A percentile compares a stretch with the other conserved stretches of the same genome.
phyloP scores from a whole-genome alignment of 2,329 filamentous ascomycete genomes.

The Hypoxylon sp. region DNA sequence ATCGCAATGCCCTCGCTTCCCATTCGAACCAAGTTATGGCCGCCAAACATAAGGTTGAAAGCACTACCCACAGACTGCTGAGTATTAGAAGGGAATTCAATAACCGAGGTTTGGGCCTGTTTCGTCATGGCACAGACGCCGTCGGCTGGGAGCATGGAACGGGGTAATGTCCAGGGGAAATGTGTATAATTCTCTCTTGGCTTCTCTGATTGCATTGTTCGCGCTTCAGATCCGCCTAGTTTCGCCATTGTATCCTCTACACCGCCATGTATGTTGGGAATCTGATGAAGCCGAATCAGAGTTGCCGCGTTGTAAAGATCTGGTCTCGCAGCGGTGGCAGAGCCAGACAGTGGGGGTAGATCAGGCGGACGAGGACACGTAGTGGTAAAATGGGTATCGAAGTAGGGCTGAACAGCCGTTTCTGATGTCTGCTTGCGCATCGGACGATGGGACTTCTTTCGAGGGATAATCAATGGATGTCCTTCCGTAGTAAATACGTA shows the following conservation, averaged over 20 bases:
- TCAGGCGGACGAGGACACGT: slow-evolving; percentile 77
- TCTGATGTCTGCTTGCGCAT: slow-evolving; percentile 48
- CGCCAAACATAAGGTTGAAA: slow-evolving; percentile 64
- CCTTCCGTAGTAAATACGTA: slow-evolving; percentile 98
- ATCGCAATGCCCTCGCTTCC: slow-evolving; percentile 64
- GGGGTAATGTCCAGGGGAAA: slow-evolving; percentile 94
- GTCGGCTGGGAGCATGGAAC: slow-evolving; percentile 79
- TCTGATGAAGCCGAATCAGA: slow-evolving; percentile 84
- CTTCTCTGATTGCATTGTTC: slow-evolving; percentile 35
- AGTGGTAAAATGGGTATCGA: slow-evolving; percentile 65
- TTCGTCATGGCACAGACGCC: slow-evolving; percentile 83
- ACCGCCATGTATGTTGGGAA: slow-evolving; percentile 74
- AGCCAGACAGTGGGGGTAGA: slow-evolving; percentile 78
- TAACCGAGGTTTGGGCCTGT: slow-evolving; percentile 77
- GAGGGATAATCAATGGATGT: slow-evolving; percentile 89
- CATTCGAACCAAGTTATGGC: slow-evolving; percentile 65
- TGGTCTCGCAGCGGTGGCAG: slow-evolving; percentile 81
- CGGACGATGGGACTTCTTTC: slow-evolving; percentile 54
- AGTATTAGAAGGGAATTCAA: slow-evolving; percentile 72
- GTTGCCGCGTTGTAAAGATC: slow-evolving; percentile 93
- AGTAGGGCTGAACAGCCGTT: slow-evolving; percentile 56
- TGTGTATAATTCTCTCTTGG: slow-evolving; percentile 84
- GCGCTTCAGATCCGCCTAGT: slow-evolving; percentile 26
- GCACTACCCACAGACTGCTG: slow-evolving; percentile 59
- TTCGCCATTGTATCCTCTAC: slow-evolving; percentile 39